Evolutionary conservation across 768 basidiomycete genomes (phyloP).

Genomic region (Lactifluus piperatus): DNA sequence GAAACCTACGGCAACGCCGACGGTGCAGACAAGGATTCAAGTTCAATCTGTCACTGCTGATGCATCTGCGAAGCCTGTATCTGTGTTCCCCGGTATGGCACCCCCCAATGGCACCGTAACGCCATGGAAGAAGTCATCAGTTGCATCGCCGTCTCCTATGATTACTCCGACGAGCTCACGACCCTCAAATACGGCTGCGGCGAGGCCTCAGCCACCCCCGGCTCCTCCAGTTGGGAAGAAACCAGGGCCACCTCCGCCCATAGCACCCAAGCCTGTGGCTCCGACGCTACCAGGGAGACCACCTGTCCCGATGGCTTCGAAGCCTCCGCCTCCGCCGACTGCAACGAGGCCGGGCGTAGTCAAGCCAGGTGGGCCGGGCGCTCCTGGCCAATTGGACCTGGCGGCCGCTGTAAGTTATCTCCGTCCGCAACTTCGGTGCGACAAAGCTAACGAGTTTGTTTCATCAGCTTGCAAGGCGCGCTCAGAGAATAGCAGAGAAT

Average conservation of each 20-base stretch:
- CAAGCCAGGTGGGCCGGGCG: conserved; percentile 35
- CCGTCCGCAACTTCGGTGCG: conserved; percentile 2
- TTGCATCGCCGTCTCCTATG: conserved; percentile 26
- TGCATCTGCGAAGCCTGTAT: conserved; percentile 63
- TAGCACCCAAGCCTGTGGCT: conserved; percentile 44
- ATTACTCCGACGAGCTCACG: conserved; percentile 41
- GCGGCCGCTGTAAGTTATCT: conserved; percentile 64
- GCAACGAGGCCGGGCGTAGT: conserved; percentile 31
- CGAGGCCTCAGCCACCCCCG: conserved; percentile 46
- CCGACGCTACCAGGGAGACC: conserved; percentile 51
- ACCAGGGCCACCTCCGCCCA: conserved; percentile 42
- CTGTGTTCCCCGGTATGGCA: conserved; percentile 74
- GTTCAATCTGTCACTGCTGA: conserved; percentile 43
- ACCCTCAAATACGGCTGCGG: conserved; percentile 41
- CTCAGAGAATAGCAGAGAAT: conserved; percentile 36
- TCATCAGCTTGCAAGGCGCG: conserved; percentile 65
- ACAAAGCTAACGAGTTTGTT: conserved; percentile 8
- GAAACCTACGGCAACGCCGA: conserved; percentile 20
- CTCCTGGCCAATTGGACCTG: conserved; percentile 63
- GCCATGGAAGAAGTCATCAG: conserved; percentile 61
- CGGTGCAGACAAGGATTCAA: conserved; percentile 25
- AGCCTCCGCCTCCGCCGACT: conserved; percentile 36
- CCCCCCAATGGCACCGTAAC: conserved; percentile 57
- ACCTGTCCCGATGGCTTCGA: conserved; percentile 48
- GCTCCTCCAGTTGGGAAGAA: conserved; percentile 52